These are phyloP conservation scores for Pestalotiopsis sp. DNA, from an alignment of 2,329 filamentous ascomycete species.

Conservation along the genomic window DNA sequence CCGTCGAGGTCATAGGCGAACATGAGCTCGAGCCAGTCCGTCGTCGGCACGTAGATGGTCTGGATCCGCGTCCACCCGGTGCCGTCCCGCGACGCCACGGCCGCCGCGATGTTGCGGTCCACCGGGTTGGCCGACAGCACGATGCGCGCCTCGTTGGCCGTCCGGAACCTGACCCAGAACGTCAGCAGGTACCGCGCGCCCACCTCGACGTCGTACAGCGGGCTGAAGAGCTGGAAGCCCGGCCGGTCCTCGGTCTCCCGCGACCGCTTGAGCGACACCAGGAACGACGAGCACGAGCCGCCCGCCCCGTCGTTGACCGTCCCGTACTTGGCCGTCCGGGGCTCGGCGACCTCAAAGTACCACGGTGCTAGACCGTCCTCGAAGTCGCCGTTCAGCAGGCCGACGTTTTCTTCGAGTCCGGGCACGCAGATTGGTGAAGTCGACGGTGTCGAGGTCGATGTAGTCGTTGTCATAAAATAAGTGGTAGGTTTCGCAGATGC, in stretches of 20 bases:
- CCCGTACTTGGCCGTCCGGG: neutral
- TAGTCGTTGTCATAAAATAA: neutral
- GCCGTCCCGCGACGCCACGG: slow-evolving; percentile 1
- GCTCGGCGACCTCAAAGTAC: slow-evolving; percentile 1
- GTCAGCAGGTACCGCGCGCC: neutral
- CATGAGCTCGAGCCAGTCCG: neutral
- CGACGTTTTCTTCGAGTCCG: neutral
- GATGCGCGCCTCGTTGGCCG: neutral
- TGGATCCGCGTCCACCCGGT: slow-evolving; percentile 1
- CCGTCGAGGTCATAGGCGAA: slow-evolving; percentile 9
- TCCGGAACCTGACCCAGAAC: slow-evolving; percentile 2
- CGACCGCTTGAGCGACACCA: neutral
- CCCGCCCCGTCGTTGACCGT: neutral
- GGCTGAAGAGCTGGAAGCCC: slow-evolving; percentile 1
- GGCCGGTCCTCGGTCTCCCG: neutral
- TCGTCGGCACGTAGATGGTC: neutral
- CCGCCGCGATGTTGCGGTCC: neutral
- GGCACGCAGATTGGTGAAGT: neutral
- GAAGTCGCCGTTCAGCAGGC: slow-evolving; percentile 5
- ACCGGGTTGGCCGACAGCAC: neutral
- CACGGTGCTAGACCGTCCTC: slow-evolving; percentile 3
- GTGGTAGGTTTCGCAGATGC: neutral
- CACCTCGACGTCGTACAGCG: neutral
- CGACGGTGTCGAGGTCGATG: neutral
- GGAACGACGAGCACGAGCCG: slow-evolving; percentile 2